Base-by-base conservation (phyloP, 345 rosid genomes). In the Moringa oleifera region DNA sequence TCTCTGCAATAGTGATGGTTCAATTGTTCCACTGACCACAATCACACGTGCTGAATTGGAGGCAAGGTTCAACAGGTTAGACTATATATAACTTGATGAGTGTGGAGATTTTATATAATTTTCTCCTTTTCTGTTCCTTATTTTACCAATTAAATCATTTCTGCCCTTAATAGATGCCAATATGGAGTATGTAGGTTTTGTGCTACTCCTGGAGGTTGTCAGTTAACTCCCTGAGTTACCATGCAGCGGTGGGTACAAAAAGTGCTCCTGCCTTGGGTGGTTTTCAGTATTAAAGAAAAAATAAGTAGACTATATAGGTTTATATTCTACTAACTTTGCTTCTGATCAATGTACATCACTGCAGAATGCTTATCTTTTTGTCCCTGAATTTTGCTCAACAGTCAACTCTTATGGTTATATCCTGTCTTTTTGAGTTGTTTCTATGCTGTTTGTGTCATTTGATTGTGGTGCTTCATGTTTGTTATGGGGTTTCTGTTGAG, bases 1-100 rank as follows among this genome's bases (percentile, higher is more conserved):
- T 68, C 91, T 90, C 47, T 87, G 97, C 79, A 85, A 94, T 78
- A 73, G 67, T 52, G 90, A 85, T 82, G 96, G 99, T 47, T 85
- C 91, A 62, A 82, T 81, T 70, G 71, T 74, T 80, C 96, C 95
- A 65, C 56, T 94, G 69, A 88, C 95, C 59, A 76, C 85, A 70
- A 73, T 63, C 45, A 66, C 80, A 66, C 85, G 83, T 59, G 83
- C 85, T 68, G 90, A 88, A 81, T 76, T 94, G 51, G 99, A 86
- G 62, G 80, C 87, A 4, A 88, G 91, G 81, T 85, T 94, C 67
- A 64, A 72, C 73, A 90, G 97, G 98, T 90, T 41, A 41, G 47
- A 41, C 13, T 41, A 16, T 41, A 41, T 41, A 15, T 41, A 41
- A 7, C 12, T 41, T 41, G 16, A 41, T 41, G 47, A 41, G 17